A percentile compares a stretch with the other conserved stretches of the same genome.
Conservation (phyloP, 805 yeast species). For the Scheffersomyces amazonensis region DNA sequence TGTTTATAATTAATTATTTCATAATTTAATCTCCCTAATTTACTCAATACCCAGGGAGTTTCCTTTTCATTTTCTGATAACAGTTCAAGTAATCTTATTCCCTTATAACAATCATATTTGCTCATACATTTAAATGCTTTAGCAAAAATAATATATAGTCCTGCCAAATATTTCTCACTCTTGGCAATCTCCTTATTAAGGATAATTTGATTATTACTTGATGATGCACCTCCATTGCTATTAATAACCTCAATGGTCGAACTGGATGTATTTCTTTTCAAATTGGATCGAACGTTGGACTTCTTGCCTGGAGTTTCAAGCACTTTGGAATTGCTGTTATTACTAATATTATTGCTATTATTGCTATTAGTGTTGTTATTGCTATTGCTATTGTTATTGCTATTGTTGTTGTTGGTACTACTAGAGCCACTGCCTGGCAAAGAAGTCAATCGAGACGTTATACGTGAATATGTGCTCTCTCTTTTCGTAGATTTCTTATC, state of each 20-base stretch:
- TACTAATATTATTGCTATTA: neutral
- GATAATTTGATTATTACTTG: conserved; percentile 10
- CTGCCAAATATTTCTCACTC: conserved; percentile 41
- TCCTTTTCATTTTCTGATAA: conserved; percentile 61
- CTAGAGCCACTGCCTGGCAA: conserved; percentile 9
- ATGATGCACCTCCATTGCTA: neutral
- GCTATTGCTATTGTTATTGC: neutral
- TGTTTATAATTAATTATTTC: conserved; percentile 85
- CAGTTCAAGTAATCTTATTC: conserved; percentile 63
- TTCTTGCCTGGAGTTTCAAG: conserved; percentile 1
- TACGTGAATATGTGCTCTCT: conserved; percentile 40
- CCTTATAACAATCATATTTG: conserved; percentile 74
- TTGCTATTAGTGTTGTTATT: conserved; percentile 15
- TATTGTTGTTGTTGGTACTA: conserved; percentile 8
- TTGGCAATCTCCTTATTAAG: conserved; percentile 22
- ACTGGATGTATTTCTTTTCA: conserved; percentile 16
- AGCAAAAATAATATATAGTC: conserved; percentile 53
- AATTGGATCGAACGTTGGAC: conserved; percentile 6
- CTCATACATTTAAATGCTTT: conserved; percentile 59
- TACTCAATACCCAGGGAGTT: conserved; percentile 84
- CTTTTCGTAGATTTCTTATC: conserved; percentile 20
- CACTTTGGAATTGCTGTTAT: neutral
- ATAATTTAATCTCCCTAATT: conserved; percentile 77
- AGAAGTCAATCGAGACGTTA: conserved; percentile 46
- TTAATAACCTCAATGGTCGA: neutral